phyloP scores from a whole-genome alignment of 257 asterid species.

The Solanum lycopersicoides region DNA sequence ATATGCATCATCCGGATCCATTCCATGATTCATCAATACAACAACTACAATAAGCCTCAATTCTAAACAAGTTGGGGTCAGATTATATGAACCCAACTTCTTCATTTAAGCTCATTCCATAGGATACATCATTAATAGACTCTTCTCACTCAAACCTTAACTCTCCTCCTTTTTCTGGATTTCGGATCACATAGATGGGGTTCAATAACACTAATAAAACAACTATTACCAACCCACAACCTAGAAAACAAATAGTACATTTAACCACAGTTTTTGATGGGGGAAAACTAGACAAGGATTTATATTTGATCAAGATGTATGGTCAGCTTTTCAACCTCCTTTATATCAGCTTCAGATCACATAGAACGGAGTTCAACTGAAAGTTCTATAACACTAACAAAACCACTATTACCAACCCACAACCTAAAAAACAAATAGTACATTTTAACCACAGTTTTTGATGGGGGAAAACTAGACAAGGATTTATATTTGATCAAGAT shows the following conservation, averaged over 20 bases:
- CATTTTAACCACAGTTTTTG: neutral
- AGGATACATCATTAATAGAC: neutral
- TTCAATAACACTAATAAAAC: neutral
- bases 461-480: neutral
- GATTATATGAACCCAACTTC: neutral
- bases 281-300: neutral
- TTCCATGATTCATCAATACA: neutral
- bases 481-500: slow-evolving; percentile 15
- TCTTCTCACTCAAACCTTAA: neutral
- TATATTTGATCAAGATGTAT: slow-evolving; percentile 13
- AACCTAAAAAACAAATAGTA: neutral
- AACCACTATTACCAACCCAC: neutral
- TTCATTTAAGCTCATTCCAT: neutral
- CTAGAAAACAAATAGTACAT: neutral
- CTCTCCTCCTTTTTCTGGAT: neutral
- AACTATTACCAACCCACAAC: neutral
- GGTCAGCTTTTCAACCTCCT: neutral
- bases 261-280: neutral
- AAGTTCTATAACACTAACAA: neutral
- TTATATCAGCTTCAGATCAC: neutral
- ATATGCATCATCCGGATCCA: neutral
- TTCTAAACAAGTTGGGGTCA: neutral
- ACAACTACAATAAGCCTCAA: neutral
- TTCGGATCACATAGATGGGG: neutral
- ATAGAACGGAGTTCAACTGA: neutral